Evolutionary conservation across 768 basidiomycete species (phyloP).

Genomic region (Rhodotorula sphaerocarpa): DNA sequence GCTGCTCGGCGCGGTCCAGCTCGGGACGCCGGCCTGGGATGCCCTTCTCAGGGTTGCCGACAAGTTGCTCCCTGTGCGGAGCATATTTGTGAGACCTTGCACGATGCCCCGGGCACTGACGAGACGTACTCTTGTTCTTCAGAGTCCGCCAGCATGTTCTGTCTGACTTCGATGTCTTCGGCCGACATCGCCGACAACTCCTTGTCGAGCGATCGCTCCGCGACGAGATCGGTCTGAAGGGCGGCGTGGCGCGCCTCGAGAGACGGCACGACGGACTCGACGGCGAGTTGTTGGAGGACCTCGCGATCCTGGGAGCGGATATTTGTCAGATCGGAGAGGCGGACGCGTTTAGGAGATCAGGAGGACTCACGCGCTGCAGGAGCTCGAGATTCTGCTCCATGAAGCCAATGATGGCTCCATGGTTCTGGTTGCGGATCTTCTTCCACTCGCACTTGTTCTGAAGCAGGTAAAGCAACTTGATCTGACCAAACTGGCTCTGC

Average conservation of each 20-base stretch:
- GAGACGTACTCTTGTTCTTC: conserved; percentile 37
- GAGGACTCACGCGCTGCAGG: conserved; percentile 11
- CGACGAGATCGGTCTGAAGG: conserved; percentile 27
- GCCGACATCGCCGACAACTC: conserved; percentile 28
- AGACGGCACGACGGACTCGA: conserved; percentile 17
- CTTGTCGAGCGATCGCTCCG: conserved; percentile 31
- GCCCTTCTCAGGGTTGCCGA: conserved; percentile 14
- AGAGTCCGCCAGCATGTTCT: conserved; percentile 31
- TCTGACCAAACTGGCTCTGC: conserved; percentile 37
- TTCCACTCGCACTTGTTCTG: conserved; percentile 36
- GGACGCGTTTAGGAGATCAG: neutral
- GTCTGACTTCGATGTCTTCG: conserved; percentile 32
- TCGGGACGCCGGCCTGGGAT: conserved; percentile 18
- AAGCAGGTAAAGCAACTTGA: conserved; percentile 33
- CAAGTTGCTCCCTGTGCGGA: conserved; percentile 17
- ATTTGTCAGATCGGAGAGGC: neutral
- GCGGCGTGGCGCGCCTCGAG: conserved; percentile 32
- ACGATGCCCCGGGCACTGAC: too few relatives aligned
- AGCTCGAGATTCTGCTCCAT: conserved; percentile 32
- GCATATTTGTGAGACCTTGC: too few relatives aligned
- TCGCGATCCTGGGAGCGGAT: conserved; percentile 20
- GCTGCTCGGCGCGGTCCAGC: conserved; percentile 21
- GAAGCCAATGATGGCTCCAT: conserved; percentile 18
- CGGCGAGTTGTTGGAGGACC: conserved; percentile 3
- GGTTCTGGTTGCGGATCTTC: conserved; percentile 24